Evolutionary conservation across 805 yeast species (phyloP).

Genomic region (Wickerhamiella sorbophila): DNA sequence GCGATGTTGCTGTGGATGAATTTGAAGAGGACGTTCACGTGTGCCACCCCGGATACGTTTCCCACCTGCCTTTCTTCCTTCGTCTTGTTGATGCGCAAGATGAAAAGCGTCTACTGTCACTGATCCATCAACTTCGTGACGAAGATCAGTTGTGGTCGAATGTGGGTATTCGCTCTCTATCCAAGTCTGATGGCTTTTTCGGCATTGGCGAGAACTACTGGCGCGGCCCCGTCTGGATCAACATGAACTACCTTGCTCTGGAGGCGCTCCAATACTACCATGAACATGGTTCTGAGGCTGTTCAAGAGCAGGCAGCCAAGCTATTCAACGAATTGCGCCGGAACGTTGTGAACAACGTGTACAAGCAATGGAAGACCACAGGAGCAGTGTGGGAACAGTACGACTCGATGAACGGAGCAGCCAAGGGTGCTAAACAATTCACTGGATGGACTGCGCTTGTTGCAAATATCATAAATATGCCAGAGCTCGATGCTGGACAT

Average conservation of each 20-base stretch:
- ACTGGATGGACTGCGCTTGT: slow-evolving; percentile 89
- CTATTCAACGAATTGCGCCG: slow-evolving; percentile 46
- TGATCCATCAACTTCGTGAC: slow-evolving; percentile 47
- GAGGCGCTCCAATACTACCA: slow-evolving; percentile 53
- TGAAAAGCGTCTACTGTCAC: slow-evolving; percentile 34
- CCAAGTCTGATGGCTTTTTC: slow-evolving; percentile 49
- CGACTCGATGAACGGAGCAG: slow-evolving; percentile 57
- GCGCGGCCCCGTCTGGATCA: slow-evolving; percentile 91
- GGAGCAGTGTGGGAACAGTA: slow-evolving; percentile 91
- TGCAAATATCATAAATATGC: slow-evolving; percentile 72
- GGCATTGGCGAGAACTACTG: slow-evolving; percentile 83
- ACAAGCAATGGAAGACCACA: slow-evolving; percentile 52
- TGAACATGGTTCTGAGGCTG: slow-evolving; percentile 21
- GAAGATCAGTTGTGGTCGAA: slow-evolving; percentile 63
- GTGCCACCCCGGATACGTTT: slow-evolving; percentile 84
- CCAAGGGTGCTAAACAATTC: slow-evolving; percentile 76
- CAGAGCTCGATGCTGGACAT: slow-evolving; percentile 26
- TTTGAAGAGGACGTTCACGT: slow-evolving; percentile 49
- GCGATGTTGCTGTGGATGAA: slow-evolving; percentile 71
- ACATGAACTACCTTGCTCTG: slow-evolving; percentile 70
- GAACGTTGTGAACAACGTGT: slow-evolving; percentile 56
- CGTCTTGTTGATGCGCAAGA: slow-evolving; percentile 39
- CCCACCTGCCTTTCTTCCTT: slow-evolving; percentile 72
- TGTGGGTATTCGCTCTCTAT: slow-evolving; percentile 70
- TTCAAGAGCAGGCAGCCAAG: slow-evolving; percentile 29